Evolutionary conservation across 208 protist species (phyloP), one percentile per base, ranked within the genome.

Genomic region (Plasmodiophora brassicae): DNA sequence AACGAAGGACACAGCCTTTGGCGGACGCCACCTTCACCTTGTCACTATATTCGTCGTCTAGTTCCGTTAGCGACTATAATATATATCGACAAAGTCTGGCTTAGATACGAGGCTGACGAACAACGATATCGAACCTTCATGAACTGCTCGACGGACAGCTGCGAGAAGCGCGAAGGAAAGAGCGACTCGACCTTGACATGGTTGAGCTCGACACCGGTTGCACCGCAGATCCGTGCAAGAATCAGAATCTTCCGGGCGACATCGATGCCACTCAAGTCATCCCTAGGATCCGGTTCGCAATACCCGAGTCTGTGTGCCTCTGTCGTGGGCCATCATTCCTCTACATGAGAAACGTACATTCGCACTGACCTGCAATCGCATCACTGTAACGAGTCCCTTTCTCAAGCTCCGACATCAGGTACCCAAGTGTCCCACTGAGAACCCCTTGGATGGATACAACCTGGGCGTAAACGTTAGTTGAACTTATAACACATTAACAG

Each of bases 241-340:
- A 84, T 84, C n/a, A 84, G 71, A 84, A 25, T 25, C 38, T 84
- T 84, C 14, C 71, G 25, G 8, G 71, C 71, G 14, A 84, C 71
- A 25, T 84, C 71, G 28, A 84, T 39, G n/a, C 71, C 71, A 39
- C 71, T 39, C 28, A 84, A 25, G 35, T 84, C 71, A 39, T 84
- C 71, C 14, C 71, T 25, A 14, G 71, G 71, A 25, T 84, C 71
- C 14, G 71, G 71, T 39, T 84, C 71, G 14, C 14, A 28, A 25
- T 84, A 84, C 14, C 71, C 71, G 14, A 84, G 71, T 44, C 14
- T 84, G 35, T 39, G 14, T 84, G 71, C 35, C 71, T 84, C 71
- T 84, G 25, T 14, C 10, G 14, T 25, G 22, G 46, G 20, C 25
- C 25, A 25, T 25, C 46, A 57, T 57, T 25, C 46, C 46, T 57